These are phyloP conservation scores for Pichia sp. DNA, from an alignment of 1,139 yeast genomes.

Conservation along the genomic window DNA sequence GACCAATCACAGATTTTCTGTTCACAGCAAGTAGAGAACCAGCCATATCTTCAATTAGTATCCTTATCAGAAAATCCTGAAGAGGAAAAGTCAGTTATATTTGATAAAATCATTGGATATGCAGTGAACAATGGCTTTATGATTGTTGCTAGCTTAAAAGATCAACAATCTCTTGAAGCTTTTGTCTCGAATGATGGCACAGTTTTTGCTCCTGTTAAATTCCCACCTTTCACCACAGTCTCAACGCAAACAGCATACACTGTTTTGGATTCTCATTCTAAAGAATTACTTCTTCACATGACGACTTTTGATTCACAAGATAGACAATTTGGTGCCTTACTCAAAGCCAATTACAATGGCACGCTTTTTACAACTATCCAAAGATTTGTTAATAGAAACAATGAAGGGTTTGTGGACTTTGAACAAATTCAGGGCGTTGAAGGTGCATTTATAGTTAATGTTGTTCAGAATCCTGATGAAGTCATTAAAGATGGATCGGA, in stretches of 20 bases:
- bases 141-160: slow-evolving; percentile 56
- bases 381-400: slow-evolving; percentile 69
- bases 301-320: slow-evolving; percentile 50
- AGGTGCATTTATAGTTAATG: slow-evolving; percentile 73
- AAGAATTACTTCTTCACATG: slow-evolving; percentile 76
- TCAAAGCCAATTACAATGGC: slow-evolving; percentile 93
- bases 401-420: slow-evolving; percentile 75
- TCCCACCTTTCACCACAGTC: slow-evolving; percentile 64
- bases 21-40: slow-evolving; percentile 30
- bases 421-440: slow-evolving; percentile 83
- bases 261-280: slow-evolving; percentile 65
- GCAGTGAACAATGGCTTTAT: slow-evolving; percentile 61
- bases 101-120: slow-evolving; percentile 54
- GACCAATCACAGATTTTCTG: slow-evolving; percentile 57
- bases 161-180: slow-evolving; percentile 45
- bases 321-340: slow-evolving; percentile 68
- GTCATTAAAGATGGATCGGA: slow-evolving; percentile 29
- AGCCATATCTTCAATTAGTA: slow-evolving; percentile 31
- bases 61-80: slow-evolving; percentile 51
- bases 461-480: slow-evolving; percentile 46
- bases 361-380: slow-evolving; percentile 76
- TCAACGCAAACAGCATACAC: slow-evolving; percentile 76
- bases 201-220: slow-evolving; percentile 68
- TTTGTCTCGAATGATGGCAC: slow-evolving; percentile 78
- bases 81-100: slow-evolving; percentile 31